Evolutionary conservation across 2,329 filamentous ascomycete genomes (phyloP).

Genomic region (Metarhizium rileyi): DNA sequence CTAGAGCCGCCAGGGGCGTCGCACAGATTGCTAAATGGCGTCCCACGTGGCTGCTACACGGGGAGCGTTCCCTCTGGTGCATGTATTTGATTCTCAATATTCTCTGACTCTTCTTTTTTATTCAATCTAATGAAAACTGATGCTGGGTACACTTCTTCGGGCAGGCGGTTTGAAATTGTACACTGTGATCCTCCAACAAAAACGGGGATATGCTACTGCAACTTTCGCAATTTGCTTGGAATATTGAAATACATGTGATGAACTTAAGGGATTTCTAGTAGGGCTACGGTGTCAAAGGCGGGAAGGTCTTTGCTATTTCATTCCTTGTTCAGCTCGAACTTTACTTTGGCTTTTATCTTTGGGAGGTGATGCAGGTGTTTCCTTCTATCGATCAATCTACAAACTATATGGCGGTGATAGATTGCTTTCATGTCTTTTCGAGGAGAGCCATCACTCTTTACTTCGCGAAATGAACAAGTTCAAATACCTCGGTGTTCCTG

Average conservation of each 20-base stretch:
- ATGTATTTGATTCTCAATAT: not conserved
- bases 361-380: not conserved
- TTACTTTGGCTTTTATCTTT: not conserved
- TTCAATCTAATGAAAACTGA: not conserved
- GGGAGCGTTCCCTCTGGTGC: not conserved
- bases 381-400: not conserved
- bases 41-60: not conserved
- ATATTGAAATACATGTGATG: not conserved
- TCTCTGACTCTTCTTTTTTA: not conserved
- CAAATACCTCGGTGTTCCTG: not conserved
- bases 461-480: conserved; percentile 3
- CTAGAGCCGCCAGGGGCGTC: conserved; percentile 14
- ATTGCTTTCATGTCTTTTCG: conserved; percentile 23
- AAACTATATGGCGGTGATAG: conserved; percentile 11
- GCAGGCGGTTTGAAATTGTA: not conserved
- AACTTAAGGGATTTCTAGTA: too few species aligned
- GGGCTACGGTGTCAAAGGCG: too few species aligned
- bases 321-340: not conserved
- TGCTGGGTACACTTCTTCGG: not conserved
- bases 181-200: not conserved
- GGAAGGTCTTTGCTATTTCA: not conserved
- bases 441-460: conserved; percentile 20
- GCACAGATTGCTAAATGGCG: conserved; percentile 1
- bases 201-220: not conserved
- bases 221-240: not conserved